Base-by-base conservation (phyloP, 371 early-diverging fungal species). In the Rhizopus sp. region DNA sequence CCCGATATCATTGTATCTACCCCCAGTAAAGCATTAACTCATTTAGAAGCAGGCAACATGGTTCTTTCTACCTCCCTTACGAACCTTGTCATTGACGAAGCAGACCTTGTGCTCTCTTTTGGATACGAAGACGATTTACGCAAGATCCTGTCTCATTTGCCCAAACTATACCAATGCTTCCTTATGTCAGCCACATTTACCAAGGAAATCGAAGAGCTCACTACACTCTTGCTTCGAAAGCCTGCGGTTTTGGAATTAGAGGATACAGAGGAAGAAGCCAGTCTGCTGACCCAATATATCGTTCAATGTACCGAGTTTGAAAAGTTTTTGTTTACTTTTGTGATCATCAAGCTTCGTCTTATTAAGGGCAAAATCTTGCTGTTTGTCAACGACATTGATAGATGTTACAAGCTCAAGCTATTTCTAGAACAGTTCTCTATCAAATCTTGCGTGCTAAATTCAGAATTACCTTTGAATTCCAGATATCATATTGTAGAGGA, bases 381-480 rank as follows among this genome's bases (percentile, higher is more conserved):
- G 42, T 98, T 97, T 81, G 97, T 96, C 40, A 95, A 94, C 70
- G 88, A 88, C 49, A 92, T 95, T 57, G 96, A 96, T 51, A 83
- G 94, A 33, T 90, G 94, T 60, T 98, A 95, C 75, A 85, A 90
- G 23, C 72, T 96, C 9, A 94, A 93, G 67, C 79, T 98, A 52
- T 98, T 95, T 65, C 67, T 98, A 69, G 97, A 98, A 70, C 95
- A 95, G 70, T 98, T 98, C 67, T 90, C 92, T 4, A 91, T 97
- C 63, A 85, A 82, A 53, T 82, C 89, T 29, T 94, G 95, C 50
- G 92, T 95, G 7, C 78, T 97, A 46, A 97, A 97, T 75, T 90
- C 95, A 33, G 97, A 95, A 75, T 66, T 98, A 58, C 99, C 99
- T 2, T 66, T 94, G 62, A 94, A 94, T 58, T 93, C 94, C 8